phyloP scores from a whole-genome alignment of 768 basidiomycete species.

The Hydnomerulius pinastri region DNA sequence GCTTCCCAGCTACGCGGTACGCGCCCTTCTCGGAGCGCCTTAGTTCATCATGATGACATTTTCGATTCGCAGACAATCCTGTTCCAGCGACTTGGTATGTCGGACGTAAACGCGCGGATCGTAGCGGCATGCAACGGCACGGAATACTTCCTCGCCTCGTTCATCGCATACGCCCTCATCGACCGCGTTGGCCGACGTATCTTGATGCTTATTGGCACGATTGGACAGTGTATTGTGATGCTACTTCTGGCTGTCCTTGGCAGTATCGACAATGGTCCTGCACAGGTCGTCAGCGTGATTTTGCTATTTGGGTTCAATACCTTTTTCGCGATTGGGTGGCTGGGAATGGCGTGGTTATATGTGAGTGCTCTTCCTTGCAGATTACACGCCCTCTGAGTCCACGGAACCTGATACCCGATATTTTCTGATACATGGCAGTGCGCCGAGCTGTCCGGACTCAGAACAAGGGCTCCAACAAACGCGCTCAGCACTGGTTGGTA shows the following conservation, averaged over 20 bases:
- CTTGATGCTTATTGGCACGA: constrained; percentile 47
- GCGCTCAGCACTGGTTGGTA: constrained; percentile 27
- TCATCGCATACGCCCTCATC: constrained; percentile 49
- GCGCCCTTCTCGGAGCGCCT: neutral
- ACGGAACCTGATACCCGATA: neutral
- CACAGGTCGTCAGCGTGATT: constrained; percentile 25
- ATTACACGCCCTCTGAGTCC: neutral
- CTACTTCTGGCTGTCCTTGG: constrained; percentile 27
- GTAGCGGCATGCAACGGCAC: constrained; percentile 40
- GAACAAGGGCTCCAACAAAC: constrained; percentile 31
- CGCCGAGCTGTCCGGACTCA: constrained; percentile 31
- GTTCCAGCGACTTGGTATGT: constrained; percentile 24
- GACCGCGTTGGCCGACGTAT: constrained; percentile 50
- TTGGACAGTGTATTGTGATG: constrained; percentile 35
- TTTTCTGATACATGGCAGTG: constrained; percentile 12
- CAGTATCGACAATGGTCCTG: constrained; percentile 20
- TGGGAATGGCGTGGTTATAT: constrained; percentile 39
- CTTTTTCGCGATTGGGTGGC: constrained; percentile 40
- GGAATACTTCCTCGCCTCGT: constrained; percentile 46
- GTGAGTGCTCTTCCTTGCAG: neutral
- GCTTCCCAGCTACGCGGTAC: constrained; percentile 9
- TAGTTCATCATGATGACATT: neutral
- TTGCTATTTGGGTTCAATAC: constrained; percentile 38
- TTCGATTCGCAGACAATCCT: constrained; percentile 9
- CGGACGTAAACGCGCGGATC: constrained; percentile 25